Evolutionary conservation across 2,329 filamentous ascomycete genomes (phyloP).

Genomic region (Colletotrichum brevisporum): DNA sequence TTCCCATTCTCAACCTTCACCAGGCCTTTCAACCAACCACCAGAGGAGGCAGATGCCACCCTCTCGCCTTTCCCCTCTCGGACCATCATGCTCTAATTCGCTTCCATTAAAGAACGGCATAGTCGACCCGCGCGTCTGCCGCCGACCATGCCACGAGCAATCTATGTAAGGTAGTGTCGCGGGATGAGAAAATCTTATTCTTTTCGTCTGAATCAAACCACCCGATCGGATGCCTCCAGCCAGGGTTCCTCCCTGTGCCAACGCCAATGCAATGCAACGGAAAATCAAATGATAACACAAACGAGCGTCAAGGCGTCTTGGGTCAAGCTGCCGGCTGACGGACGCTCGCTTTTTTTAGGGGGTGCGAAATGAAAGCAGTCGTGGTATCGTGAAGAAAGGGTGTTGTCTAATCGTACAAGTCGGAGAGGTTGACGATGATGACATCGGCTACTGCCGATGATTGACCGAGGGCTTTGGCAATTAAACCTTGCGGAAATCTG

Average conservation of each 20-base stretch:
- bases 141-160: slow-evolving; percentile 50
- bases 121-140: slow-evolving; percentile 40
- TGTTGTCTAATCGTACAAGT: slow-evolving; percentile 59
- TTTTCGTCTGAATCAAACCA: slow-evolving; percentile 51
- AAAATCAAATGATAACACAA: slow-evolving; percentile 54
- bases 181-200: slow-evolving; percentile 54
- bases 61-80: neutral
- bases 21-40: slow-evolving; percentile 26
- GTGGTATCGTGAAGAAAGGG: slow-evolving; percentile 61
- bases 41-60: neutral
- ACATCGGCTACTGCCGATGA: slow-evolving; percentile 37
- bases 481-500: slow-evolving; percentile 73
- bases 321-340: slow-evolving; percentile 22
- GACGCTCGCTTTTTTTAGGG: slow-evolving; percentile 32
- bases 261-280: slow-evolving; percentile 73
- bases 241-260: slow-evolving; percentile 51
- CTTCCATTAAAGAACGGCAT: slow-evolving; percentile 39
- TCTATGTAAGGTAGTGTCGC: slow-evolving; percentile 55
- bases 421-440: slow-evolving; percentile 37
- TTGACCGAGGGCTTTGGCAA: slow-evolving; percentile 19
- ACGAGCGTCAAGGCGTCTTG: slow-evolving; percentile 19
- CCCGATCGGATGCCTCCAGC: slow-evolving; percentile 44
- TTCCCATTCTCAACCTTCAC: no score
- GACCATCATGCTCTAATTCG: slow-evolving; percentile 34
- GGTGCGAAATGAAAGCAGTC: slow-evolving; percentile 52